Evolutionary conservation across 2,329 filamentous ascomycete genomes (phyloP), one percentile per base, ranked within the genome.

Genomic region (Alternaria infectoria): DNA sequence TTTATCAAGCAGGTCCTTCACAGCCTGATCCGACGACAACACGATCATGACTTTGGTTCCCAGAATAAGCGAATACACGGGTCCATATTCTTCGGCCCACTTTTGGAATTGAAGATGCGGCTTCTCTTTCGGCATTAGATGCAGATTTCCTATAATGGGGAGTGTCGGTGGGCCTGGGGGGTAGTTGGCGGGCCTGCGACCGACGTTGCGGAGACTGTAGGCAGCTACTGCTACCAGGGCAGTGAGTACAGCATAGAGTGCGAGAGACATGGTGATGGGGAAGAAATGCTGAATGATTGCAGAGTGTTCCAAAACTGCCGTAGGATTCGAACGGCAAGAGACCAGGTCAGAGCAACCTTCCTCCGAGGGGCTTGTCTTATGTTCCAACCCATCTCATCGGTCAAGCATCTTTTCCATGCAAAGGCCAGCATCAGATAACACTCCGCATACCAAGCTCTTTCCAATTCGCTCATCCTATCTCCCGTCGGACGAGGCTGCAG

Each of bases 1-100:
- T 62, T 84, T 83, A 58, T 87, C 86, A 3, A 88, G 63, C 5
- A 88, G 69, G 7, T 87, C 85, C 54, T 84, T 86, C 30, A 87
- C 80, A 0, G 80, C 81, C 55, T 79, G 63, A 26, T 83, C 81
- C 1, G 80, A 81, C 0, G 79, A 83, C 0, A 88, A 72, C 0
- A 87, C 82, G 15, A 87, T 76, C 66, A 86, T 73, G 6, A 79
- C 75, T 44, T 82, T 80, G 0, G 82, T 83, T 1, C 86, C 86
- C 0, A 87, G 74, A 1, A 86, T 84, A 3, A 87, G 74, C 0
- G 81, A 84, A 69, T 85, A 87, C 0, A 88, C 70, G 0, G 85
- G 84, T 76, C 71, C 83, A 50, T 87, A 87, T 68, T 86, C 77
- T 6, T 82, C 66, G 0, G 85, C 84, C 86, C 86, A 87, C 69